These are phyloP conservation scores for Coffea eugenioides DNA, from an alignment of 257 asterid genomes.

Conservation along the genomic window DNA sequence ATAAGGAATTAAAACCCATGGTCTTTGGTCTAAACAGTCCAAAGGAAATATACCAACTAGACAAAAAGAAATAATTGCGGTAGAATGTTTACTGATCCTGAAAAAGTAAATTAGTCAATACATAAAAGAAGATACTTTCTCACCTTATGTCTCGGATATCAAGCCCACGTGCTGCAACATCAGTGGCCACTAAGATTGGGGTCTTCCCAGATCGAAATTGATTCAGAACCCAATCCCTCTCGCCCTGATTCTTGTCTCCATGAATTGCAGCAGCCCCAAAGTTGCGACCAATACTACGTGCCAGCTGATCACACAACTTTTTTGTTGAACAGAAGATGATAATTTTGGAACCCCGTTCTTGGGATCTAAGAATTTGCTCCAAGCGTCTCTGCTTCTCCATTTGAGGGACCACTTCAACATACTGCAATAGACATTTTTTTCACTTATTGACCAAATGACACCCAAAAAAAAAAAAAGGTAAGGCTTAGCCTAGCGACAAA, in stretches of 20 bases:
- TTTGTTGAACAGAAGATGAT: constrained; percentile 91
- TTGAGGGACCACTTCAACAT: constrained; percentile 86
- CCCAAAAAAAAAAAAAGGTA: background rate
- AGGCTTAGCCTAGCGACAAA: background rate
- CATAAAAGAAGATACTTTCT: constrained; percentile 9
- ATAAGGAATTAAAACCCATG: background rate
- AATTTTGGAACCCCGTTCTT: constrained; percentile 80
- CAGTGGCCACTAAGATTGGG: constrained; percentile 92
- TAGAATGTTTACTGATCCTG: background rate
- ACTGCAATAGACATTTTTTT: constrained; percentile 37
- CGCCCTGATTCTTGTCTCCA: constrained; percentile 92
- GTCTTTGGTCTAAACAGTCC: background rate
- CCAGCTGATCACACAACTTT: constrained; percentile 79
- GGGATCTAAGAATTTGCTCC: constrained; percentile 91
- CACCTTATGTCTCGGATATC: constrained; percentile 89
- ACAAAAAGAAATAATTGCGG: background rate
- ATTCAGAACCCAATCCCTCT: constrained; percentile 91
- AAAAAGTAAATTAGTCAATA: background rate
- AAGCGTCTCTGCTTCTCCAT: constrained; percentile 92
- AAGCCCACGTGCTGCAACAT: constrained; percentile 98
- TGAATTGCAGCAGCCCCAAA: constrained; percentile 97
- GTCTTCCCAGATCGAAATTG: constrained; percentile 85
- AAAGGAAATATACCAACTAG: background rate
- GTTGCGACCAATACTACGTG: constrained; percentile 76
- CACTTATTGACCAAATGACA: background rate